A percentile compares a stretch with the other conserved stretches of the same genome.
phyloP scores from a whole-genome alignment of 371 early-diverging fungal genomes.

The Lichtheimia ramosa region DNA sequence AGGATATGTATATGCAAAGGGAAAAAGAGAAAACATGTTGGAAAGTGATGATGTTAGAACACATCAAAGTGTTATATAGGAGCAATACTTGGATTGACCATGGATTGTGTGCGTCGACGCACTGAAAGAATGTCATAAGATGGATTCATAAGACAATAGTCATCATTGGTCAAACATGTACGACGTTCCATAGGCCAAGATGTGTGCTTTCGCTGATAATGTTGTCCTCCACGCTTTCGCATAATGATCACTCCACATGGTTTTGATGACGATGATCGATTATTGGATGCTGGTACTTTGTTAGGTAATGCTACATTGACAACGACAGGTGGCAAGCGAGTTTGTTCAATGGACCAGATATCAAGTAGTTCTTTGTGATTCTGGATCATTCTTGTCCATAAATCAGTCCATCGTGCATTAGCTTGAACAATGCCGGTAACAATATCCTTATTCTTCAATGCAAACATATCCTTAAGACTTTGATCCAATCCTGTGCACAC shows the following conservation, averaged over 20 bases:
- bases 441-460: not conserved
- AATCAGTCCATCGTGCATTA: slow-evolving; percentile 17
- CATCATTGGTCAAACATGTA: not conserved
- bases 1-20: too few species aligned
- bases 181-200: slow-evolving; percentile 2
- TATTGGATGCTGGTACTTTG: too few species aligned
- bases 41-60: not conserved
- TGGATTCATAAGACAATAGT: not conserved
- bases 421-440: slow-evolving; percentile 15
- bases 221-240: not conserved
- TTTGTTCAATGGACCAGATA: not conserved
- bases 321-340: not conserved
- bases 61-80: not conserved
- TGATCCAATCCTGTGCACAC: slow-evolving; percentile 39
- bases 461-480: slow-evolving; percentile 21
- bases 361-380: slow-evolving; percentile 9
- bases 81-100: slow-evolving; percentile 6
- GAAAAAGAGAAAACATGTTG: not conserved
- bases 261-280: slow-evolving; percentile 1
- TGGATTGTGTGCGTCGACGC: slow-evolving; percentile 8
- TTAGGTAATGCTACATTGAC: not conserved
- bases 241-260: slow-evolving; percentile 3
- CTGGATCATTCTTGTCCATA: slow-evolving; percentile 26
- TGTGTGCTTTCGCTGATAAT: not conserved
- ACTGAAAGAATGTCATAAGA: not conserved